Evolutionary conservation across 2,329 filamentous ascomycete genomes (phyloP), one percentile per base, ranked within the genome.

Genomic region (Ramularia endophylla): DNA sequence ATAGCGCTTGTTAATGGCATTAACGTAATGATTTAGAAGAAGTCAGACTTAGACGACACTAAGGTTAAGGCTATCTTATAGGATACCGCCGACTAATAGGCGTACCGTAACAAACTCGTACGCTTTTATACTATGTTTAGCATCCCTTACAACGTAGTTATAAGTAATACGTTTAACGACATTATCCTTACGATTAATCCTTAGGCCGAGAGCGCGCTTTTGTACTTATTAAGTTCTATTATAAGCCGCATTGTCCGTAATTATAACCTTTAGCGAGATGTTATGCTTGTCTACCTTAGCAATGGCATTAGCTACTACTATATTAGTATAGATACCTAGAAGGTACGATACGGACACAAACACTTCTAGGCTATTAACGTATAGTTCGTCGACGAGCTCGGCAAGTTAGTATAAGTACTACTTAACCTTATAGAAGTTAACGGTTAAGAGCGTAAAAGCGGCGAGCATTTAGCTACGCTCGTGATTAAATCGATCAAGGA

Each of bases 321-420:
- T 27, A 27, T 36, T 20, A 36, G 34, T 27, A 36, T 16, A 11
- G 17, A 36, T 17, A 36, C 34, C 11, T 36, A 27, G 34, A 36
- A 36, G 22, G 12, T 19, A 5, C 3, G 7, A 5, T 36, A 36
- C 25, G 22, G 34, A 5, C n/a, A 25, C 12, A 36, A 36, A 22
- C 22, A 22, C 18, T 36, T 36, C 19, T 27, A 36, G 13, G 34
- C 19, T 8, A 19, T 36, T 6, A 36, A 36, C 13, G n/a, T 25
- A 8, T 16, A 36, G 34, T 36, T 36, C 25, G 12, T 36, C 13
- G 17, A 27, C 22, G 8, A 15, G n/a, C 18, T 8, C 22, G 22
- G 34, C 19, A 15, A 36, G 34, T 19, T 36, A 22, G 22, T 22
- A 17, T 27, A 36, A 25, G 5, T 36, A 25, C 34, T 36, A n/a